Evolutionary conservation across 257 asterid species (phyloP), one percentile per base, ranked within the genome.

Genomic region (Solanum microdontum): DNA sequence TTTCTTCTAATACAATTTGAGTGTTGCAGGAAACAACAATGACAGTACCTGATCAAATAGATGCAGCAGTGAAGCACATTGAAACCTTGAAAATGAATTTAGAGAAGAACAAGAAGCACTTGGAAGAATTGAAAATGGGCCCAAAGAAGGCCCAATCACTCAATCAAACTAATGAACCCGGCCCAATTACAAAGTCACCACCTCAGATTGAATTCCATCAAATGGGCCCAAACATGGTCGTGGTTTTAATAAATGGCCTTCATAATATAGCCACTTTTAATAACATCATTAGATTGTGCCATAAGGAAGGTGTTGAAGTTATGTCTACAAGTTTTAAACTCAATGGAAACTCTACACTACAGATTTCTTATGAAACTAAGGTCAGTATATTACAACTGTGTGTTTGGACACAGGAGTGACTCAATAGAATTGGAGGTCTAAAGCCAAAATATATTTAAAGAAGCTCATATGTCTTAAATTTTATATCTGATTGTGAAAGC

Each of bases 1-100:
- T 34, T 33, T 73, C 21, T 36, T 79, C 15, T 79, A 79, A 40
- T 14, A 17, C 37, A 26, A 34, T 33, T 40, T 43, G 84, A 4
- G 1, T 79, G 37, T 68, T 85, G 90, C 91, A 91, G 91, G 90
- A 87, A 88, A 85, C 34, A 88, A 85, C 23, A 89, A 75, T 87
- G 88, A 24, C 93, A 45, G 69, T 94, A 39, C 93, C 93, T 1
- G 94, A 94, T 64, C 94, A 92, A 88, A 84, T 94, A 84, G 91
- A 89, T 26, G 94, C 90, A 89, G 92, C 90, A 7, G 89, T 86
- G 40, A 86, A 88, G 4, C 79, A 94, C 90, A 90, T 94, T 30
- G 87, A 89, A 64, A 84, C 33, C 70, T 60, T 87, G 88, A 85
- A 83, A 40, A 76, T 2, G 62, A 92, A 85, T 84, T 6, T 94